Evolutionary conservation across 2,329 filamentous ascomycete species (phyloP).

Genomic region (Delphinella strobiligena): DNA sequence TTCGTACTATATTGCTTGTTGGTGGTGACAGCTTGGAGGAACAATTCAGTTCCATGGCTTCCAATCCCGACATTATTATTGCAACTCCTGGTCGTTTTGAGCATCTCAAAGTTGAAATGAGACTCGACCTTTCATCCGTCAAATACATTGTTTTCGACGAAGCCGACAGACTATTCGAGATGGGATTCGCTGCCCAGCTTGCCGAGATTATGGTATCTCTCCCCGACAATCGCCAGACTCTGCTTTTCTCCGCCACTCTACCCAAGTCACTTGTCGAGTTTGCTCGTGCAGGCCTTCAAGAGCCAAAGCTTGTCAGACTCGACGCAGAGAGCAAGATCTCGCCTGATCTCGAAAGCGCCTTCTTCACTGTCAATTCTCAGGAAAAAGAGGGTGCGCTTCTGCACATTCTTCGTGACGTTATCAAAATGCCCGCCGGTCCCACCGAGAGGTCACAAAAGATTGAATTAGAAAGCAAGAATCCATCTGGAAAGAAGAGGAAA

Average conservation of each 20-base stretch:
- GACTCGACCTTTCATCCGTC: conserved; percentile 77
- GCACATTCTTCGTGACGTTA: conserved; percentile 80
- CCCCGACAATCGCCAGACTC: conserved; percentile 71
- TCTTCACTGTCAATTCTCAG: conserved; percentile 82
- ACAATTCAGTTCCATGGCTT: conserved; percentile 83
- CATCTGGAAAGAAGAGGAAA: conserved; percentile 60
- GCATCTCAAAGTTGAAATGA: conserved; percentile 96
- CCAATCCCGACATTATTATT: conserved; percentile 94
- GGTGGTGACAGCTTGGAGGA: conserved; percentile 94
- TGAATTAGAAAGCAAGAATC: conserved; percentile 33
- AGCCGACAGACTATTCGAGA: conserved; percentile 92
- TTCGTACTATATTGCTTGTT: conserved; percentile 81
- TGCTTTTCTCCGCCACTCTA: conserved; percentile 90
- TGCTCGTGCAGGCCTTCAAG: conserved; percentile 81
- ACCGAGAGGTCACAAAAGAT: conserved; percentile 39
- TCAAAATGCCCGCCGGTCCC: conserved; percentile 69
- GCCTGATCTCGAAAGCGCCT: conserved; percentile 87
- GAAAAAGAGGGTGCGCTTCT: conserved; percentile 91
- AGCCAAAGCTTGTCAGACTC: conserved; percentile 77
- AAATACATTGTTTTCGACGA: conserved; percentile 96
- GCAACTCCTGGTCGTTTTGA: conserved; percentile 81
- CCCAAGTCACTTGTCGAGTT: conserved; percentile 94
- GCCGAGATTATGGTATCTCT: conserved; percentile 86
- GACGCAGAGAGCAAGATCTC: conserved; percentile 95
- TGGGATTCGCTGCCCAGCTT: conserved; percentile 92